phyloP scores from a whole-genome alignment of 2,329 filamentous ascomycete genomes.

The Chrysosphaeria jannelii region DNA sequence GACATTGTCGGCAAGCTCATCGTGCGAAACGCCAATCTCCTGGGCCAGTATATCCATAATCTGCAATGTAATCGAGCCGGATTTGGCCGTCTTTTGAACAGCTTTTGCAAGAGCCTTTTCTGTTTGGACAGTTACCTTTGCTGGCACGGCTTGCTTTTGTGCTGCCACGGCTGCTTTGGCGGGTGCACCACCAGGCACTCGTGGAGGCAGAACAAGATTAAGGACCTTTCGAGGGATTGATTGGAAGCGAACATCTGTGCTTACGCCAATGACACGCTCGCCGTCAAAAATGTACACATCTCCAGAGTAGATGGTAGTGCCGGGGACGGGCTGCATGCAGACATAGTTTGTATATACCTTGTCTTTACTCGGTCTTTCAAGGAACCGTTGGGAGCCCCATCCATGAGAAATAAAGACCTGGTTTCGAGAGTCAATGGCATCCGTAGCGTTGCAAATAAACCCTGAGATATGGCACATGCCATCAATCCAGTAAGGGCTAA shows the following conservation, averaged over 20 bases:
- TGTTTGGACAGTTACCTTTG: conserved; percentile 10
- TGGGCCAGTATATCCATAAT: conserved; percentile 23
- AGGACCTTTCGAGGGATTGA: conserved; percentile 33
- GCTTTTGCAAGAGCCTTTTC: conserved; percentile 16
- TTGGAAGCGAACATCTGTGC: conserved; percentile 31
- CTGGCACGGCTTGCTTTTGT: conserved; percentile 12
- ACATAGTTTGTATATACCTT: conserved; percentile 25
- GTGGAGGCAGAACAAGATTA: conserved; percentile 34
- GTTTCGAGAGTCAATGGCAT: conserved; percentile 21
- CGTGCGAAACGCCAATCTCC: conserved; percentile 22
- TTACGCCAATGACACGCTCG: conserved; percentile 16
- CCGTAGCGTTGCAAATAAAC: conserved; percentile 28
- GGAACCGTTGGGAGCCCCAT: conserved; percentile 22
- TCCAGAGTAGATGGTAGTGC: conserved; percentile 19
- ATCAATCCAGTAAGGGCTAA: conserved; percentile 27
- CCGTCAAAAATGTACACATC: conserved; percentile 24
- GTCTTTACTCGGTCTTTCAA: conserved; percentile 13
- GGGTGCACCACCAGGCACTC: conserved; percentile 12
- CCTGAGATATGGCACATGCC: conserved; percentile 26
- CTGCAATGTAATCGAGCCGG: conserved; percentile 11
- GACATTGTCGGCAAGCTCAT: conserved; percentile 24
- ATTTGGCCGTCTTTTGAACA: conserved; percentile 18
- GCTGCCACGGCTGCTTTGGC: conserved; percentile 8
- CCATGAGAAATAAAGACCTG: conserved; percentile 28
- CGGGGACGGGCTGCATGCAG: conserved; percentile 23